A percentile compares a stretch with the other conserved stretches of the same genome.
These are phyloP conservation scores for Globisporangium paddicum DNA, from an alignment of 352 stramenopile genomes.

Conservation along the genomic window DNA sequence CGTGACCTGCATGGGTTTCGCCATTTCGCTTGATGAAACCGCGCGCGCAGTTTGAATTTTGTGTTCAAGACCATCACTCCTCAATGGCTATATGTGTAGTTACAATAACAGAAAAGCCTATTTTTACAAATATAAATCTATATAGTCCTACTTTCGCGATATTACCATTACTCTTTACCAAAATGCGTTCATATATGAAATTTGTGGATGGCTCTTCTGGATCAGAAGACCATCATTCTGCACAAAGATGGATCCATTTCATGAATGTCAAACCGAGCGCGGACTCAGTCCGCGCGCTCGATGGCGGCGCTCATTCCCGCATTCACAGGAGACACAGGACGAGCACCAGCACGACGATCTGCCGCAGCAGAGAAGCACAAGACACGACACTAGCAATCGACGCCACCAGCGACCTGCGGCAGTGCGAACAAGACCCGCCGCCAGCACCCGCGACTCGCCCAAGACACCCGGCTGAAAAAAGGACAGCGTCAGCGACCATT, in stretches of 20 bases:
- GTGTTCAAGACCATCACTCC: background rate
- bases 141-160: too few species aligned
- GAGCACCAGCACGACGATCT: background rate
- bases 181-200: background rate
- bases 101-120: too few species aligned
- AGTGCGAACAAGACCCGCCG: background rate
- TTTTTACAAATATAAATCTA: too few species aligned
- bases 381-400: background rate
- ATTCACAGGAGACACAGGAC: background rate
- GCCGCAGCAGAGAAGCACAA: background rate
- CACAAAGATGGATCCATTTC: background rate
- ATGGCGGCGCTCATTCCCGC: background rate
- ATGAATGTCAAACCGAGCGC: background rate
- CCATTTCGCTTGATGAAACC: background rate
- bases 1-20: background rate
- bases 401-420: background rate
- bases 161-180: background rate
- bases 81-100: background rate
- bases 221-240: constrained; percentile 8
- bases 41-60: too few species aligned
- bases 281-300: background rate
- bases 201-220: background rate
- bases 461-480: constrained; percentile 1
- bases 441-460: background rate
- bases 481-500: background rate